A percentile compares a stretch with the other conserved stretches of the same genome.
phyloP scores from a whole-genome alignment of 345 rosid species.

The Psidium guajava region DNA sequence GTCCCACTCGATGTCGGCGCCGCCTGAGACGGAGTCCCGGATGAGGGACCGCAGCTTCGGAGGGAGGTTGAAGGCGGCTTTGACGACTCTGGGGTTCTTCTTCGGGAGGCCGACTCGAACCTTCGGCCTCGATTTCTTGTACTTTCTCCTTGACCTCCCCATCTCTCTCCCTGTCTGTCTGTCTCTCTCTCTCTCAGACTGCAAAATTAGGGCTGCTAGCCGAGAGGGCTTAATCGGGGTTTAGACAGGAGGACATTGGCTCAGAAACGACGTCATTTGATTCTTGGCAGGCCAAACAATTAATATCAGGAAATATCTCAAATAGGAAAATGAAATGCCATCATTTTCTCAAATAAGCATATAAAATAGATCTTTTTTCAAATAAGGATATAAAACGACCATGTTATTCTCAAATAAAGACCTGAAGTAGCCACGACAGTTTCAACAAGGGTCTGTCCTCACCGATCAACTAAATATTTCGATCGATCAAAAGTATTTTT shows the following conservation, averaged over 20 bases:
- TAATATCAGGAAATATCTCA: neutral
- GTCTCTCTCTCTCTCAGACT: neutral
- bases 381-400: too few relatives aligned
- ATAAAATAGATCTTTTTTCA: too few relatives aligned
- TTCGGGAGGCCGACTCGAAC: conserved; percentile 73
- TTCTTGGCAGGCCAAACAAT: neutral
- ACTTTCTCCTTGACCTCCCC: conserved; percentile 94
- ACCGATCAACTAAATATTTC: too few relatives aligned
- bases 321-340: too few relatives aligned
- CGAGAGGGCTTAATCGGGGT: neutral
- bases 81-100: conserved; percentile 68
- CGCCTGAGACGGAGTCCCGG: conserved; percentile 11
- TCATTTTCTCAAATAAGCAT: too few relatives aligned
- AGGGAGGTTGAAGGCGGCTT: conserved; percentile 74
- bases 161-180: conserved; percentile 15
- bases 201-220: neutral
- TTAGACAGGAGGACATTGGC: neutral
- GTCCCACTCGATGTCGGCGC: conserved; percentile 56
- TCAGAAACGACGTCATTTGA: neutral
- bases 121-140: conserved; percentile 65
- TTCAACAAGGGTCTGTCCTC: too few relatives aligned
- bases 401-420: too few relatives aligned
- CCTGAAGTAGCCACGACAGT: too few relatives aligned
- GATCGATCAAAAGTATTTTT: too few relatives aligned
- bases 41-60: conserved; percentile 73